phyloP scores from a whole-genome alignment of 2,329 filamentous ascomycete genomes.

The Diplodia corticola region DNA sequence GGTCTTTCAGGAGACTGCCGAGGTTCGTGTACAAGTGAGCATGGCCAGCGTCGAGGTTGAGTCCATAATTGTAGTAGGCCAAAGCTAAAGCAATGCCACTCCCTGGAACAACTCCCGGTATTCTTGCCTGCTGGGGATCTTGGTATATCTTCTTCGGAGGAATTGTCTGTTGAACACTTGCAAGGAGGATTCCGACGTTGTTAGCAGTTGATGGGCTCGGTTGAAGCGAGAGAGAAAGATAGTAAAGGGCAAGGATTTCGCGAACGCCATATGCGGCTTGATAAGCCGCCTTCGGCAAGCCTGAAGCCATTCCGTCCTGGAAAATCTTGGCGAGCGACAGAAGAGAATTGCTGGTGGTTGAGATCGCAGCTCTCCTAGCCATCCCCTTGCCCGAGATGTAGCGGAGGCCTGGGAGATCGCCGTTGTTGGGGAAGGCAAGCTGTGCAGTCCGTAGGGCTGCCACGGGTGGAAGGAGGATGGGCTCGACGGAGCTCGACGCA shows the following conservation, averaged over 20 bases:
- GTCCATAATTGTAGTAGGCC: slow-evolving; percentile 92
- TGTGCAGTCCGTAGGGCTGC: slow-evolving; percentile 79
- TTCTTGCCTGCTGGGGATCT: slow-evolving; percentile 43
- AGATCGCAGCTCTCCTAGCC: slow-evolving; percentile 76
- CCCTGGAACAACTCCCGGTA: slow-evolving; percentile 79
- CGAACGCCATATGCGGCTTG: slow-evolving; percentile 74
- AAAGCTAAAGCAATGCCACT: slow-evolving; percentile 86
- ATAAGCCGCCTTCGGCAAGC: slow-evolving; percentile 41
- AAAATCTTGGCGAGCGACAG: slow-evolving; percentile 96
- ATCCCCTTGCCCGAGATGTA: slow-evolving; percentile 67
- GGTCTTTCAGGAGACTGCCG: slow-evolving; percentile 92
- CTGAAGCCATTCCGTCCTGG: slow-evolving; percentile 82
- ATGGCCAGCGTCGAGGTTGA: slow-evolving; percentile 82
- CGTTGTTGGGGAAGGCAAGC: slow-evolving; percentile 74
- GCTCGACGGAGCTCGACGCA: slow-evolving; percentile 51
- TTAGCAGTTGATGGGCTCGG: slow-evolving; percentile 97
- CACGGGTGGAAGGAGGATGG: slow-evolving; percentile 79
- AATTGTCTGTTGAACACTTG: slow-evolving; percentile 77
- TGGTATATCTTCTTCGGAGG: slow-evolving; percentile 43
- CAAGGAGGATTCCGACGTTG: slow-evolving; percentile 96
- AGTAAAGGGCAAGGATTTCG: slow-evolving; percentile 93
- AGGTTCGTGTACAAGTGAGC: slow-evolving; percentile 97
- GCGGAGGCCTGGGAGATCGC: slow-evolving; percentile 76
- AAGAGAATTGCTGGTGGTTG: slow-evolving; percentile 93
- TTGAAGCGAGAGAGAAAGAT: slow-evolving; percentile 88